Evolutionary conservation across 352 stramenopile species (phyloP).

Genomic region (Phytophthora syringae): DNA sequence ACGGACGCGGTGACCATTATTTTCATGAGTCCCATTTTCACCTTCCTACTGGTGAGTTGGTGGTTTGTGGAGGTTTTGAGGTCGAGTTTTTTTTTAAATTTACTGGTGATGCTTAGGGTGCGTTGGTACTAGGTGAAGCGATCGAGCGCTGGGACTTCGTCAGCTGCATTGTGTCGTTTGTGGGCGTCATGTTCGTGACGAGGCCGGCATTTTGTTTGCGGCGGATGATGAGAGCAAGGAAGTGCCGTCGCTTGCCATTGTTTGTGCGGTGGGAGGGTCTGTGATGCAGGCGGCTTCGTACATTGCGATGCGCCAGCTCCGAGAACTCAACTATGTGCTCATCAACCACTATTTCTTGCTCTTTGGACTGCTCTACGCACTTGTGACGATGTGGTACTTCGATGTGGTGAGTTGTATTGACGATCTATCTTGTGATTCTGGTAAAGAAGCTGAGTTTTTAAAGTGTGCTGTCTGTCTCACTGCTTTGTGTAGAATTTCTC

Average conservation of each 20-base stretch:
- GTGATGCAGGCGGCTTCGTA: slow-evolving; percentile 57
- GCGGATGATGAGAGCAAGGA: slow-evolving; percentile 9
- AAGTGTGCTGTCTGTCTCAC: neutral
- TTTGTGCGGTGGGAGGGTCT: slow-evolving; percentile 50
- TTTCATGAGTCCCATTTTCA: slow-evolving; percentile 69
- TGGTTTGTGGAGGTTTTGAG: neutral
- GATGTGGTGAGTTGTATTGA: slow-evolving; percentile 33
- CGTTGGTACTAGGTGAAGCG: slow-evolving; percentile 50
- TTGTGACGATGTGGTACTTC: slow-evolving; percentile 38
- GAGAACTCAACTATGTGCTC: slow-evolving; percentile 42
- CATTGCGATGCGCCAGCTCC: slow-evolving; percentile 63
- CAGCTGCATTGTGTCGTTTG: slow-evolving; percentile 57
- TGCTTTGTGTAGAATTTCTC: slow-evolving; percentile 36
- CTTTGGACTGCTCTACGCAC: slow-evolving; percentile 37
- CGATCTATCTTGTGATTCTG: neutral
- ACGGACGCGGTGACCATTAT: slow-evolving; percentile 71
- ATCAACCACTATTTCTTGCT: slow-evolving; percentile 53
- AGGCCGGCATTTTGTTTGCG: slow-evolving; percentile 63
- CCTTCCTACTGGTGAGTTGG: slow-evolving; percentile 65
- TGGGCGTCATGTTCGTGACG: slow-evolving; percentile 69
- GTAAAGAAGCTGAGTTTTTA: too few species aligned
- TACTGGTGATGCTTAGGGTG: slow-evolving; percentile 49
- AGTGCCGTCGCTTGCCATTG: slow-evolving; percentile 37
- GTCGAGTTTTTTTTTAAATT: slow-evolving; percentile 3
- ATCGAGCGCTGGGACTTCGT: slow-evolving; percentile 57